Conservation (phyloP, 1,139 yeast species). For the Lodderomyces oxycetoniae region DNA sequence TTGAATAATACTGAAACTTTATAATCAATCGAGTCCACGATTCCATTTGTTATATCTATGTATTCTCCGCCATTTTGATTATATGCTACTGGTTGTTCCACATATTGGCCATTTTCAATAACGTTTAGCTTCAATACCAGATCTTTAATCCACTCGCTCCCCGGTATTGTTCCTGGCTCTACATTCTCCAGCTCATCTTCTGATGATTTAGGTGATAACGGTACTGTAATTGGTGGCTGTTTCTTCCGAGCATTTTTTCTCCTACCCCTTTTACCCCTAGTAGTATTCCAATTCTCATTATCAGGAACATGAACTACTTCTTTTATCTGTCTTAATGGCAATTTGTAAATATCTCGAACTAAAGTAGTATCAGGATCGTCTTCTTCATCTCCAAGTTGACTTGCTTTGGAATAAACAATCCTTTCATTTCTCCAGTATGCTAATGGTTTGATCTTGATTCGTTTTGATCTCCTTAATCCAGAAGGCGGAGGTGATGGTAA, state of each 20-base stretch:
- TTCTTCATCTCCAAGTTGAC: constrained; percentile 30
- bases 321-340: constrained; percentile 56
- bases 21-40: constrained; percentile 23
- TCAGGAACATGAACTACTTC: constrained; percentile 53
- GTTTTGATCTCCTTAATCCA: constrained; percentile 48
- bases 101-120: constrained; percentile 36
- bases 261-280: constrained; percentile 9
- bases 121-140: constrained; percentile 49
- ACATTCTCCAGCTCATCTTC: constrained; percentile 27
- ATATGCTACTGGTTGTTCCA: constrained; percentile 3
- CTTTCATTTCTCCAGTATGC: constrained; percentile 86
- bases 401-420: constrained; percentile 53
- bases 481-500: constrained; percentile 47
- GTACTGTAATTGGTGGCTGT: constrained; percentile 5
- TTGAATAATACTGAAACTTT: constrained; percentile 65
- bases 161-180: constrained; percentile 41
- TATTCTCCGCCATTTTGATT: constrained; percentile 2
- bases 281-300: background rate
- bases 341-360: constrained; percentile 29
- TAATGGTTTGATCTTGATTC: constrained; percentile 67
- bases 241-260: constrained; percentile 12
- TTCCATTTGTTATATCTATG: background rate
- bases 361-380: constrained; percentile 33
- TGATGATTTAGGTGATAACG: constrained; percentile 6
- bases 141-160: constrained; percentile 53